A percentile compares a stretch with the other conserved stretches of the same genome.
Conservation (phyloP, 202 grass and related monocot genomes). For the Saccharum hybrid region DNA sequence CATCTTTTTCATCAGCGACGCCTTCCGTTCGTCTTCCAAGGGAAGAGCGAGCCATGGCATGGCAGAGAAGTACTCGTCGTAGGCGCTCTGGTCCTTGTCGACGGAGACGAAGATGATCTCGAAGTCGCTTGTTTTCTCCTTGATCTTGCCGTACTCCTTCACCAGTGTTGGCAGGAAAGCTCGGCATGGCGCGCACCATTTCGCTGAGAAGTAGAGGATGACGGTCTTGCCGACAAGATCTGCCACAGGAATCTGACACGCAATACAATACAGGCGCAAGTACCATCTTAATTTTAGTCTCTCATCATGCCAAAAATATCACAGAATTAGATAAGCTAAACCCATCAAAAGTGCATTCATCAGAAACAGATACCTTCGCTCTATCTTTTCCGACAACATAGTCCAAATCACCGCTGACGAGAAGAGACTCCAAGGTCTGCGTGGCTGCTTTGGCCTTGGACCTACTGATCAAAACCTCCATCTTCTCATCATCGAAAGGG, state of each 20-base stretch:
- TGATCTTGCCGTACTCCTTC: constrained; percentile 76
- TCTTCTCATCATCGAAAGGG: constrained; percentile 72
- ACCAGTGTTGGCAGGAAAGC: constrained; percentile 81
- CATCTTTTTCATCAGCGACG: constrained; percentile 41
- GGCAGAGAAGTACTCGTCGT: constrained; percentile 53
- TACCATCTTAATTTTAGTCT: too few species aligned
- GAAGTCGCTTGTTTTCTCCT: constrained; percentile 59
- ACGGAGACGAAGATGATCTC: constrained; percentile 75
- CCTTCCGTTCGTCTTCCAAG: constrained; percentile 60
- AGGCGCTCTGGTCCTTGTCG: constrained; percentile 60
- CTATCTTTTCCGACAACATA: constrained; percentile 65
- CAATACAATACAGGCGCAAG: too few species aligned
- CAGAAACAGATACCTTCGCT: constrained; percentile 37
- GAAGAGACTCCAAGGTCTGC: constrained; percentile 74
- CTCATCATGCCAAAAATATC: too few species aligned
- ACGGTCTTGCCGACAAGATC: constrained; percentile 82
- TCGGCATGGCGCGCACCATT: constrained; percentile 64
- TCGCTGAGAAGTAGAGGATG: constrained; percentile 78
- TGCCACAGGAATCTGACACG: constrained; percentile 58
- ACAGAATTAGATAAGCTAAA: too few species aligned
- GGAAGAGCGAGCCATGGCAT: constrained; percentile 89
- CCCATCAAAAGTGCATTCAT: too few species aligned
- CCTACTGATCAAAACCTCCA: constrained; percentile 60
- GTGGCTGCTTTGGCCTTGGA: constrained; percentile 57
- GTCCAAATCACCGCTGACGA: constrained; percentile 64